phyloP scores from a whole-genome alignment of 257 asterid genomes.

The Asclepias syriaca region DNA sequence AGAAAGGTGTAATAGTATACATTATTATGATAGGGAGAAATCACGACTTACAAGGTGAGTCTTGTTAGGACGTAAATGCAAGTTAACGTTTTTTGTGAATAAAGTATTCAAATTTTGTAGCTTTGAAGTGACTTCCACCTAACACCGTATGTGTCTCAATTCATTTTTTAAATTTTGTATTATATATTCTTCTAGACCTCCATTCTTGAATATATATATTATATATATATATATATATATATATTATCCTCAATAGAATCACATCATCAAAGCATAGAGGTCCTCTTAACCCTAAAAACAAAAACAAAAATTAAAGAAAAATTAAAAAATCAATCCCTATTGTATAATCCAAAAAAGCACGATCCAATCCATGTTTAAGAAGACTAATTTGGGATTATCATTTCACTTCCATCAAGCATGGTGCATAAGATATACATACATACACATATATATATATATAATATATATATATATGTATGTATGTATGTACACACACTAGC shows the following conservation, averaged over 20 bases:
- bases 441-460: too few species aligned
- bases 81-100: slow-evolving; percentile 8
- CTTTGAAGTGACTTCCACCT: slow-evolving; percentile 21
- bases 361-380: neutral
- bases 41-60: neutral
- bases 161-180: slow-evolving; percentile 26
- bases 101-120: slow-evolving; percentile 2
- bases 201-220: neutral
- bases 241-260: slow-evolving; percentile 23
- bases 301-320: too few species aligned
- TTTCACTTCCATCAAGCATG: neutral
- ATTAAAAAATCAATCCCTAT: neutral
- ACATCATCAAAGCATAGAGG: neutral
- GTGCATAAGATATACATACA: too few species aligned
- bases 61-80: slow-evolving; percentile 1
- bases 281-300: neutral
- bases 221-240: slow-evolving; percentile 13
- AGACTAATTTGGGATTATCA: neutral
- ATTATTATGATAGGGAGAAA: neutral
- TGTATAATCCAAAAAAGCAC: neutral
- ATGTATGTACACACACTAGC: neutral
- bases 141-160: slow-evolving; percentile 17
- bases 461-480: too few species aligned
- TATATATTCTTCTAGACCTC: neutral
- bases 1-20: too few species aligned